Evolutionary conservation across 805 yeast genomes (phyloP).

Genomic region (Cyberlindnera euphorbiiphila): DNA sequence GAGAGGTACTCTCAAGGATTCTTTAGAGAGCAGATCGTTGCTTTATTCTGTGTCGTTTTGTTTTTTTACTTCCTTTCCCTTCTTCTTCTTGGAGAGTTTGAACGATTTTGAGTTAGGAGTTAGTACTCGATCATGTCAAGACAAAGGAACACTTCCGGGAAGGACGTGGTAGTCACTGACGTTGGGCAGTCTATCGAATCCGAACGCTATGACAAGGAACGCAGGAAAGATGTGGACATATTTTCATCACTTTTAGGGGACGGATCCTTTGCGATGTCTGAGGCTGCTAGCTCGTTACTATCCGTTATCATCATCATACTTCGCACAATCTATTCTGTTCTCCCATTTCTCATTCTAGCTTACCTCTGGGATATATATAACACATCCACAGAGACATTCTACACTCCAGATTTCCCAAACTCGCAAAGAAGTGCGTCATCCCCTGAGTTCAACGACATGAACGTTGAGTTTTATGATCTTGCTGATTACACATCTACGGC

Average conservation of each 20-base stretch:
- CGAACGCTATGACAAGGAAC: not conserved
- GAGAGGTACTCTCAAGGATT: too few relatives aligned
- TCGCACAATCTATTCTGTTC: slow-evolving; percentile 6
- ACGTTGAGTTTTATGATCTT: slow-evolving; percentile 71
- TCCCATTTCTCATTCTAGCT: slow-evolving; percentile 16
- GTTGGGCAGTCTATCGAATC: too few relatives aligned
- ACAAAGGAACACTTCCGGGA: slow-evolving; percentile 10
- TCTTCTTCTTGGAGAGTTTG: not conserved
- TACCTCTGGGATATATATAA: slow-evolving; percentile 14
- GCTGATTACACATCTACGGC: slow-evolving; percentile 58
- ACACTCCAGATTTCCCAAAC: slow-evolving; percentile 34
- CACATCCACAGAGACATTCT: slow-evolving; percentile 16
- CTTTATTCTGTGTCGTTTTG: too few relatives aligned
- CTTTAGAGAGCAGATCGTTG: too few relatives aligned
- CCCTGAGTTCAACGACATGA: slow-evolving; percentile 28
- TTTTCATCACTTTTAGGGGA: not conserved
- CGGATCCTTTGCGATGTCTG: not conserved
- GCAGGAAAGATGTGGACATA: not conserved
- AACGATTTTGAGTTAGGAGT: not conserved
- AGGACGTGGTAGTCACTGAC: slow-evolving; percentile 7
- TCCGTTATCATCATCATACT: slow-evolving; percentile 1
- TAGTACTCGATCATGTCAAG: slow-evolving; percentile 6
- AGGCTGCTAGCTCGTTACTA: slow-evolving; percentile 1
- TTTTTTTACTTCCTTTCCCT: not conserved
- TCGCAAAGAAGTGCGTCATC: slow-evolving; percentile 27